A percentile compares a stretch with the other conserved stretches of the same genome.
Evolutionary conservation across 1,139 yeast species (phyloP).

Genomic region (Hanseniaspora sp.): DNA sequence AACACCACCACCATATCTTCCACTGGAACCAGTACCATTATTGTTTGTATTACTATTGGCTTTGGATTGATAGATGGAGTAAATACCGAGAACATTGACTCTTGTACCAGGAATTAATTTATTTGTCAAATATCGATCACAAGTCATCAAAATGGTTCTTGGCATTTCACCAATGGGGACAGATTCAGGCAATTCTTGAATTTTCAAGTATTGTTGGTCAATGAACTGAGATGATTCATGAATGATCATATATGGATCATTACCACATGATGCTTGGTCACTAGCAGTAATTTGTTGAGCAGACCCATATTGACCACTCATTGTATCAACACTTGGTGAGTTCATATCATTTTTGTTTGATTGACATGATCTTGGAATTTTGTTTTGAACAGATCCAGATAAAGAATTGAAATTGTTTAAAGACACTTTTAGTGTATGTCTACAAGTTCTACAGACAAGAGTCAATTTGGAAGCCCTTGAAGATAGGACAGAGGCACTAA

Average conservation of each 20-base stretch:
- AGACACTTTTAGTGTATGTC: constrained; percentile 57
- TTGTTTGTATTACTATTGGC: constrained; percentile 39
- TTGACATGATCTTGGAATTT: constrained; percentile 63
- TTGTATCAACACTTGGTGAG: constrained; percentile 21
- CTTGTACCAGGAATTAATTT: constrained; percentile 91
- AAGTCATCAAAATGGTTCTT: constrained; percentile 75
- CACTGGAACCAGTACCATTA: constrained; percentile 20
- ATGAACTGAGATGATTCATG: constrained; percentile 68
- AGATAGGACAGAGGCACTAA: constrained; percentile 77
- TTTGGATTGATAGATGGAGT: constrained; percentile 74
- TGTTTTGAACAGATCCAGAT: constrained; percentile 49
- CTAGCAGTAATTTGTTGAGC: constrained; percentile 18
- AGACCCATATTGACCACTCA: constrained; percentile 12
- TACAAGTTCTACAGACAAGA: constrained; percentile 78
- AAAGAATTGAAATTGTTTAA: constrained; percentile 45
- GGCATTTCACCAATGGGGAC: constrained; percentile 99
- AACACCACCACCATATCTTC: constrained; percentile 37
- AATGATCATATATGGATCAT: constrained; percentile 84
- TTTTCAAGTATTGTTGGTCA: constrained; percentile 85
- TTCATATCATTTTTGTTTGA: constrained; percentile 27
- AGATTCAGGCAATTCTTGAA: constrained; percentile 94
- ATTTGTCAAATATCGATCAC: constrained; percentile 83
- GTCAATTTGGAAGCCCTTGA: constrained; percentile 82
- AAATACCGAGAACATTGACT: constrained; percentile 83
- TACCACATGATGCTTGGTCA: constrained; percentile 51